phyloP scores from a whole-genome alignment of 2,329 filamentous ascomycete species.

The Fusarium torulosum region DNA sequence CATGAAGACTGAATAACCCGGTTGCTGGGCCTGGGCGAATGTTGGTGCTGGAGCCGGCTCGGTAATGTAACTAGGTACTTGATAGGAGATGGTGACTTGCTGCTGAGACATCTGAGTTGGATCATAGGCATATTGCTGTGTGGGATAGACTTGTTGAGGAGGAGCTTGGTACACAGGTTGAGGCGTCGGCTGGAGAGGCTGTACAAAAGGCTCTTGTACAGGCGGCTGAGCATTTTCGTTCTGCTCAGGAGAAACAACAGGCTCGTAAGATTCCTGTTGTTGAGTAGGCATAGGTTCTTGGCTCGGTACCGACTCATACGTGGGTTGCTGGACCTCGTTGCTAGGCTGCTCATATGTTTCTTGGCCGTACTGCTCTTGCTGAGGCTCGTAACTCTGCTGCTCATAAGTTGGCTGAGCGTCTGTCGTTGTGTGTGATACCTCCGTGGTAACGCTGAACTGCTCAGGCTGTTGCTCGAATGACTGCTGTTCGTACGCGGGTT shows the following conservation, averaged over 20 bases:
- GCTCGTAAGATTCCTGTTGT: neutral
- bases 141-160: slow-evolving; percentile 8
- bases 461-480: slow-evolving; percentile 21
- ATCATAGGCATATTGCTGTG: slow-evolving; percentile 18
- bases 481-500: slow-evolving; percentile 13
- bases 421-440: slow-evolving; percentile 4
- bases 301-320: neutral
- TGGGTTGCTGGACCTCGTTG: slow-evolving; percentile 15
- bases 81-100: slow-evolving; percentile 20
- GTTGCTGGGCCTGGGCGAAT: neutral
- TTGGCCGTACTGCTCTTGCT: slow-evolving; percentile 23
- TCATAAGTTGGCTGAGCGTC: slow-evolving; percentile 7
- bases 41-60: neutral
- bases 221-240: neutral
- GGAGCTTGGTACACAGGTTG: slow-evolving; percentile 12
- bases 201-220: neutral
- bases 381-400: slow-evolving; percentile 10
- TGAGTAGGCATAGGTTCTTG: slow-evolving; percentile 12
- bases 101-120: slow-evolving; percentile 14
- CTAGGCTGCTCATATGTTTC: slow-evolving; percentile 23
- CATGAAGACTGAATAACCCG: neutral
- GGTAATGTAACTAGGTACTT: slow-evolving; percentile 6
- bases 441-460: slow-evolving; percentile 15
- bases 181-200: slow-evolving; percentile 1
- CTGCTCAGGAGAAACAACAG: slow-evolving; percentile 3